phyloP scores from a whole-genome alignment of 1,139 yeast genomes.

The Saccharomyces hybrid region DNA sequence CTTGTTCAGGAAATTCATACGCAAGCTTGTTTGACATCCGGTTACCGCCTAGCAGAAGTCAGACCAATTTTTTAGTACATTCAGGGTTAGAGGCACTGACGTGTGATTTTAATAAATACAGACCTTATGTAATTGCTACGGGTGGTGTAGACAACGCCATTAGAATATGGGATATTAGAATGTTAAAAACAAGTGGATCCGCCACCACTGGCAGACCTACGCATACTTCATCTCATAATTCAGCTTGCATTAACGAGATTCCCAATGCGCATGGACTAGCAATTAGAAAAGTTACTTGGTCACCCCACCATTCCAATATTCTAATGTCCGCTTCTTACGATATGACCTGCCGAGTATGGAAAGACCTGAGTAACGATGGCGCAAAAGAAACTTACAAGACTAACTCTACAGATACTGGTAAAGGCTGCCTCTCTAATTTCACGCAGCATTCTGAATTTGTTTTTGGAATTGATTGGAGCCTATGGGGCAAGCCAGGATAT shows the following conservation, averaged over 20 bases:
- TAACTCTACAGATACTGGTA: conserved; percentile 36
- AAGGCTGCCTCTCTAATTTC: conserved; percentile 53
- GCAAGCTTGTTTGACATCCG: conserved; percentile 83
- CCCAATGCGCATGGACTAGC: conserved; percentile 81
- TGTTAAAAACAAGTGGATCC: conserved; percentile 47
- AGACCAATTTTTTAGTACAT: conserved; percentile 59
- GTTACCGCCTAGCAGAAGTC: conserved; percentile 49
- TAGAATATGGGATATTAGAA: conserved; percentile 81
- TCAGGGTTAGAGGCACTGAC: conserved; percentile 73
- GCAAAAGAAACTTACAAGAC: conserved; percentile 41
- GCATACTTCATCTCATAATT: neutral
- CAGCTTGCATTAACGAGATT: conserved; percentile 50
- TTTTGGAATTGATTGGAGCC: conserved; percentile 89
- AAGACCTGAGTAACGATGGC: conserved; percentile 51
- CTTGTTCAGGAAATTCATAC: conserved; percentile 75
- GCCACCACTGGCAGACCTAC: conserved; percentile 40
- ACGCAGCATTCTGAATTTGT: conserved; percentile 78
- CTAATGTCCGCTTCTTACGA: conserved; percentile 79
- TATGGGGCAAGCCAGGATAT: conserved; percentile 97
- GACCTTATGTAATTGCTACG: conserved; percentile 69
- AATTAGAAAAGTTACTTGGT: conserved; percentile 74
- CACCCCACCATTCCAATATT: conserved; percentile 73
- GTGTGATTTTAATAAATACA: conserved; percentile 87
- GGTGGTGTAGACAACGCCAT: conserved; percentile 85
- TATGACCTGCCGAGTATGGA: conserved; percentile 86